A percentile compares a stretch with the other conserved stretches of the same genome.
Evolutionary conservation across 108 stramenopile genomes (phyloP).

Genomic region (Bacterosira constricta): DNA sequence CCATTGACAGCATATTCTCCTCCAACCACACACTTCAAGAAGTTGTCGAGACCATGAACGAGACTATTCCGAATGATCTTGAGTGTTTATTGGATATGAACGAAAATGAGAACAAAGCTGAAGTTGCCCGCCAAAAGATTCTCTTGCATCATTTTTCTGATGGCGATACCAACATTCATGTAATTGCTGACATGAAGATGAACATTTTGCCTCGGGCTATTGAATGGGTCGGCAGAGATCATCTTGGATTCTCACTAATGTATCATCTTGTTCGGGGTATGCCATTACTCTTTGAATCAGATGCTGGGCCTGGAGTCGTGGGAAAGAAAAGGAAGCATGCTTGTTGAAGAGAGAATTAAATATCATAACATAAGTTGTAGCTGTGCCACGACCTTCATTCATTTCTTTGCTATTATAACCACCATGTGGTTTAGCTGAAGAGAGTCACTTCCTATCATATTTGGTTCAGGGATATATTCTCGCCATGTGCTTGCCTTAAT

Average conservation of each 20-base stretch:
- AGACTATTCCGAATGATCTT: not conserved
- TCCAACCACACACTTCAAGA: not conserved
- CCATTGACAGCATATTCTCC: not conserved
- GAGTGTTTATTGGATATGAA: not conserved
- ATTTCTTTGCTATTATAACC: no score
- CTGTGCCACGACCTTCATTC: no score
- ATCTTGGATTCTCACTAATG: not conserved
- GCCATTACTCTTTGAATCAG: no score
- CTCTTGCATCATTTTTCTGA: not conserved
- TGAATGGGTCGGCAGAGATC: not conserved
- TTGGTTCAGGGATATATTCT: no score
- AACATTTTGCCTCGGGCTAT: not conserved
- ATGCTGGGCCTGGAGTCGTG: no score
- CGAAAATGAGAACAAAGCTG: not conserved
- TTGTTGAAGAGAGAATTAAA: no score
- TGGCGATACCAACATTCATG: not conserved
- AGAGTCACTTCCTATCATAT: no score
- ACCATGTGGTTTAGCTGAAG: no score
- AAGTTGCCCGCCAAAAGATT: not conserved
- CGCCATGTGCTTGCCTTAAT: no score
- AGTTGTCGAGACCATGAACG: not conserved
- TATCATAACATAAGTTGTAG: no score
- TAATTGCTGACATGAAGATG: not conserved
- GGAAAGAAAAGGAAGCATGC: no score
- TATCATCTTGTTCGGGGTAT: not conserved